A percentile compares a stretch with the other conserved stretches of the same genome.
Conservation (phyloP, 208 protist species). For the Acanthamoeba quina region DNA sequence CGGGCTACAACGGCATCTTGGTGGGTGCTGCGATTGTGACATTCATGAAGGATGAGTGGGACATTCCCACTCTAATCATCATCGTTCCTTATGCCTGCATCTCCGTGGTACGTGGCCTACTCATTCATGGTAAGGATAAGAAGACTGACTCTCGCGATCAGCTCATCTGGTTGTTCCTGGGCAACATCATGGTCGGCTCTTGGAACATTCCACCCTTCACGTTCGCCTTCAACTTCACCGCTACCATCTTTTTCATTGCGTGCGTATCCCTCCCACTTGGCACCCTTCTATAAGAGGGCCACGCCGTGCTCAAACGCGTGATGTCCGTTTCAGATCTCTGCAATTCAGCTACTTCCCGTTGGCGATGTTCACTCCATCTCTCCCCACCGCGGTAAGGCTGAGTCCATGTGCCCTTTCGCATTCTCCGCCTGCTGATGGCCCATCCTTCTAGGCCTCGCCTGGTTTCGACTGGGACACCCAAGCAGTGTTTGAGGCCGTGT, state of each 20-base stretch:
- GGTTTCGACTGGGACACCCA: slow-evolving; percentile 8
- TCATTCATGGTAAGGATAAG: background rate
- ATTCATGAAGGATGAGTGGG: slow-evolving; percentile 35
- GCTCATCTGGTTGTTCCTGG: background rate
- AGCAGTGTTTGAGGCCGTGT: slow-evolving; percentile 47
- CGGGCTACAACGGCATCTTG: slow-evolving; percentile 41
- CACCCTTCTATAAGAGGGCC: background rate
- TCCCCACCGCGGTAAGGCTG: background rate
- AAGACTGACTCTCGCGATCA: background rate
- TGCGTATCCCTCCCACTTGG: background rate
- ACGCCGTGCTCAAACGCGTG: too few relatives aligned
- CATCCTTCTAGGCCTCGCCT: background rate
- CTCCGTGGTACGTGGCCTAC: background rate
- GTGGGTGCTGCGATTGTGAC: background rate
- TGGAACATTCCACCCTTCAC: slow-evolving; percentile 50
- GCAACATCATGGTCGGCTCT: slow-evolving; percentile 5
- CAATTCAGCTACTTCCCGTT: slow-evolving; percentile 26
- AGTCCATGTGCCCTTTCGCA: background rate
- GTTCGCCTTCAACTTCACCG: slow-evolving; percentile 24
- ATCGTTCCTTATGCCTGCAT: slow-evolving; percentile 8
- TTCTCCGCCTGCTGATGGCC: background rate
- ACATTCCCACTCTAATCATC: background rate
- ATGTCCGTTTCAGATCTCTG: background rate
- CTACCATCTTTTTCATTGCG: background rate
- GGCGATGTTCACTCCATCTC: background rate